phyloP scores from a whole-genome alignment of 306 rosid species.

The Glycyrrhiza uralensis region DNA sequence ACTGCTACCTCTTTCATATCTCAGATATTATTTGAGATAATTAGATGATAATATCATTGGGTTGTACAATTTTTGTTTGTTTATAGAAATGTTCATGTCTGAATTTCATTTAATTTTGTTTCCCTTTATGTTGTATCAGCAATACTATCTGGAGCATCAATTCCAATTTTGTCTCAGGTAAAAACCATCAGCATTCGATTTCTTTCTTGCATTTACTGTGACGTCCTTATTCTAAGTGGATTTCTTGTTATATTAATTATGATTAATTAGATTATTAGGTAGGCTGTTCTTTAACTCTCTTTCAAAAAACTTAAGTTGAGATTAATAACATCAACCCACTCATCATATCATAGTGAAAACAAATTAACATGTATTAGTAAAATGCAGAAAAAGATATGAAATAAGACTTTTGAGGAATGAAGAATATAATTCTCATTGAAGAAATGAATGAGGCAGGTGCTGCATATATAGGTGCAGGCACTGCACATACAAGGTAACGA shows the following conservation, averaged over 20 bases:
- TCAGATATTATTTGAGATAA: background rate
- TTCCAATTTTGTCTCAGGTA: constrained; percentile 86
- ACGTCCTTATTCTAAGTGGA: background rate
- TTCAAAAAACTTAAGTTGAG: background rate
- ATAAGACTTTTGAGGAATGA: no score
- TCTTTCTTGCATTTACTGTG: background rate
- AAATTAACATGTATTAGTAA: no score
- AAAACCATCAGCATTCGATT: background rate
- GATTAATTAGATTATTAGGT: background rate
- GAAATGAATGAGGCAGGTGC: no score
- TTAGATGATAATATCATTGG: background rate
- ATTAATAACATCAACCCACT: background rate
- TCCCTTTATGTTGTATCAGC: constrained; percentile 46
- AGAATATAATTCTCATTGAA: no score
- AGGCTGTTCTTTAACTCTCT: background rate
- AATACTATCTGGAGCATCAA: constrained; percentile 82
- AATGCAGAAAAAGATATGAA: no score
- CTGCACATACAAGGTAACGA: no score
- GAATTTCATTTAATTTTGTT: constrained; percentile 27
- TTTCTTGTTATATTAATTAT: background rate
- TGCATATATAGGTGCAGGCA: no score
- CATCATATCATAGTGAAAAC: no score
- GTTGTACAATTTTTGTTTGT: constrained; percentile 1
- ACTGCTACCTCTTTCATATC: background rate
- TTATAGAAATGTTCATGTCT: background rate